Evolutionary conservation across 305 asterid genomes (phyloP).

Genomic region (Salvia sclarea): DNA sequence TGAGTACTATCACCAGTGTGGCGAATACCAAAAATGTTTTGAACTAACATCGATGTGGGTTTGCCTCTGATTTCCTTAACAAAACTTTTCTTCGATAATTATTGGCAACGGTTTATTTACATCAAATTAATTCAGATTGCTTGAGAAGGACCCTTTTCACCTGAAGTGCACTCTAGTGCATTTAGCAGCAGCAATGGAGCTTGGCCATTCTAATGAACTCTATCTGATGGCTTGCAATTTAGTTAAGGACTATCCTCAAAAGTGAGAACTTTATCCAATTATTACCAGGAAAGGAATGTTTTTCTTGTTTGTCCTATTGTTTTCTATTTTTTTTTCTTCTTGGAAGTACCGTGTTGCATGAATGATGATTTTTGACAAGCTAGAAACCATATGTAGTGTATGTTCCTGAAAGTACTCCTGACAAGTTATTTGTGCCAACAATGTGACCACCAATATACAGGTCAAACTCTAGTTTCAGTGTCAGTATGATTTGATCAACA

Average conservation of each 20-base stretch:
- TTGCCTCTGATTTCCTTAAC: constrained; percentile 29
- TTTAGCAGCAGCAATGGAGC: constrained; percentile 98
- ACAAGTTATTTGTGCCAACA: constrained; percentile 6
- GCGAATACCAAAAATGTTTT: constrained; percentile 95
- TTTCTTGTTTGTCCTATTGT: neutral
- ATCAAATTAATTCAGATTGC: constrained; percentile 68
- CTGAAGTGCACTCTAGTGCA: constrained; percentile 89
- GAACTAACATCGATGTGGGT: constrained; percentile 88
- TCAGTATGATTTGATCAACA: neutral
- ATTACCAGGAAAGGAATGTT: neutral
- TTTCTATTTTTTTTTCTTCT: neutral
- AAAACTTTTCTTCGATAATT: constrained; percentile 8
- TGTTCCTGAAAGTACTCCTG: neutral
- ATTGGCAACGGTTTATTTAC: constrained; percentile 31
- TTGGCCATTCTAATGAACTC: constrained; percentile 96
- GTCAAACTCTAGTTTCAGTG: constrained; percentile 8
- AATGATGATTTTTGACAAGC: neutral
- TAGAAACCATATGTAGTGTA: neutral
- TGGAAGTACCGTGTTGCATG: constrained; percentile 6
- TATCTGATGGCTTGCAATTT: constrained; percentile 98
- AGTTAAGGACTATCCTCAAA: constrained; percentile 98
- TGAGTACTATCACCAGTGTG: constrained; percentile 95
- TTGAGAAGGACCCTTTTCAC: constrained; percentile 99
- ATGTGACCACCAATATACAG: neutral
- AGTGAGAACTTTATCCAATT: constrained; percentile 55